Conservation (phyloP, 2,329 filamentous ascomycete genomes). For the Pseudogymnoascus sp. region DNA sequence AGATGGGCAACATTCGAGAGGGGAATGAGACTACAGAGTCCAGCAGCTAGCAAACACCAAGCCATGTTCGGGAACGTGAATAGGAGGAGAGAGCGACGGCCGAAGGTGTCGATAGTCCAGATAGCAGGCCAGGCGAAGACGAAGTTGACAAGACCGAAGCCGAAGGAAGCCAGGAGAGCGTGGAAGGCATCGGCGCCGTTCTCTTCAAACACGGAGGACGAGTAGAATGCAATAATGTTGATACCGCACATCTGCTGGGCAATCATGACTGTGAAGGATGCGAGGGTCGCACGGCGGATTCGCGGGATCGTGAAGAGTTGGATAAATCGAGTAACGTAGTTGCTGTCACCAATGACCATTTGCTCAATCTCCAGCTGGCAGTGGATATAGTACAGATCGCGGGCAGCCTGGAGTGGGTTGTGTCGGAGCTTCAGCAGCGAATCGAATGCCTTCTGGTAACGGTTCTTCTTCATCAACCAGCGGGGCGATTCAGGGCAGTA, state of each 20-base stretch:
- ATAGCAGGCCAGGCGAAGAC: constrained; percentile 56
- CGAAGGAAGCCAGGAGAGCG: constrained; percentile 52
- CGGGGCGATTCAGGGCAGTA: constrained; percentile 57
- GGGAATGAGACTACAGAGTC: constrained; percentile 45
- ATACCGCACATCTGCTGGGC: constrained; percentile 22
- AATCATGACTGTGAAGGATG: constrained; percentile 69
- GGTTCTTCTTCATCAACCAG: constrained; percentile 59
- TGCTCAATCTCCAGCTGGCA: constrained; percentile 53
- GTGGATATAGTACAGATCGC: constrained; percentile 57
- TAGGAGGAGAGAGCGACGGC: constrained; percentile 49
- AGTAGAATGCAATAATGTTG: constrained; percentile 65
- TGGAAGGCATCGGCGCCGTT: constrained; percentile 45
- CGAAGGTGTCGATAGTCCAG: constrained; percentile 58
- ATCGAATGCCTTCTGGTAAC: constrained; percentile 51
- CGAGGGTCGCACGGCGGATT: constrained; percentile 61
- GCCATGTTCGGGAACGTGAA: constrained; percentile 60
- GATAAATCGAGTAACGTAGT: constrained; percentile 51
- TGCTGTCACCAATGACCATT: constrained; percentile 38
- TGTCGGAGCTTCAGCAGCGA: constrained; percentile 46
- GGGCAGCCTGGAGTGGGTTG: constrained; percentile 47
- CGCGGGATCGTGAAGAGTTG: constrained; percentile 62
- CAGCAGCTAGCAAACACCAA: constrained; percentile 52
- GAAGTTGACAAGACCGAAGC: constrained; percentile 56
- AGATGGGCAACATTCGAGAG: constrained; percentile 33
- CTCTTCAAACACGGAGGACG: constrained; percentile 48